Percentiles rank a stretch among this genome's conserved stretches.
Evolutionary conservation across 1,284 basidiomycete species (phyloP).

Genomic region (Sanghuangporus sanghuang): DNA sequence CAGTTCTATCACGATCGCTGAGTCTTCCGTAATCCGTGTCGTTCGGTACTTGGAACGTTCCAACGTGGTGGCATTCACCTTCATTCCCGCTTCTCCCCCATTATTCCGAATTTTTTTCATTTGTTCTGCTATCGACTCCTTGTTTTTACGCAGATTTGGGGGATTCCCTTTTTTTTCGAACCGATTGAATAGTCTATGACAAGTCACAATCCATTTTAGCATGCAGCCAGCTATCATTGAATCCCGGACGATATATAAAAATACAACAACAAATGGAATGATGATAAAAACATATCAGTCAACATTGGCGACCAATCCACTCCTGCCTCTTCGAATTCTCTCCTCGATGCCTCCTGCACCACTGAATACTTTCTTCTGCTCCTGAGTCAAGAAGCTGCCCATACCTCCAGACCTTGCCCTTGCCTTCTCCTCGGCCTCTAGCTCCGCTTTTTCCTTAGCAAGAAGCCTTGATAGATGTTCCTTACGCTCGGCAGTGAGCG

Average conservation of each 20-base stretch:
- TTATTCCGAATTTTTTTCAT: background rate
- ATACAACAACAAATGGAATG: background rate
- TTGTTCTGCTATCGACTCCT: background rate
- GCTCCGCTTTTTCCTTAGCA: conserved; percentile 68
- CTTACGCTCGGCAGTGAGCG: conserved; percentile 62
- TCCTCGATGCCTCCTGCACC: conserved; percentile 73
- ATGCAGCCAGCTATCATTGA: background rate
- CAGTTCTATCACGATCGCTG: conserved; percentile 7
- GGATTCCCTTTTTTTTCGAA: background rate
- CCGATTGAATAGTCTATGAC: background rate
- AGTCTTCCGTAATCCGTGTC: conserved; percentile 3
- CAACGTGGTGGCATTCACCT: too few relatives aligned
- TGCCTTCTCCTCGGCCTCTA: conserved; percentile 57
- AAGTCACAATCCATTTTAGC: background rate
- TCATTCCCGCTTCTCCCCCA: too few relatives aligned
- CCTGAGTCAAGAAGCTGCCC: conserved; percentile 65
- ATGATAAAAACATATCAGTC: conserved; percentile 30
- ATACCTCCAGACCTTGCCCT: conserved; percentile 65
- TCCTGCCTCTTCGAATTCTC: conserved; percentile 61
- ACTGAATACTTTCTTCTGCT: conserved; percentile 75
- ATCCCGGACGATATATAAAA: background rate
- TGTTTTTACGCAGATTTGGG: background rate
- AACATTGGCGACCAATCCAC: conserved; percentile 54
- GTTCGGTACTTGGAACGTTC: background rate
- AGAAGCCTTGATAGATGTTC: conserved; percentile 57